Evolutionary conservation across 345 rosid species (phyloP).

Genomic region (Eucalyptus melliodora): DNA sequence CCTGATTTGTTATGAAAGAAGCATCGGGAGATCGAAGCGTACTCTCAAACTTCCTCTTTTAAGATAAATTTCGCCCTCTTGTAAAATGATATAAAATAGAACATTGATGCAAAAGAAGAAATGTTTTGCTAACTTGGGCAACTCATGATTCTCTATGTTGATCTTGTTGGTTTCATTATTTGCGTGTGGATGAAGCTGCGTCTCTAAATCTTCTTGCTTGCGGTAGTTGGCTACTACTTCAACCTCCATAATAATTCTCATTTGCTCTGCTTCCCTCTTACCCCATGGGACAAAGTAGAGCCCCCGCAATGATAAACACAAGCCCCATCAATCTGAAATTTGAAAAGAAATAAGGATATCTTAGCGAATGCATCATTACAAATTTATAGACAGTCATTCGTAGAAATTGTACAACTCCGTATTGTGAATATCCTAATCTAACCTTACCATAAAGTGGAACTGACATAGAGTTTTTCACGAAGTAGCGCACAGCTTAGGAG

Average conservation of each 20-base stretch:
- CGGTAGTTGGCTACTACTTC: background rate
- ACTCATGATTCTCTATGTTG: background rate
- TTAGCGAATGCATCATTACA: background rate
- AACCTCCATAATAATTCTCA: background rate
- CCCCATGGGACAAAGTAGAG: constrained; percentile 79
- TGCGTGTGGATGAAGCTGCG: background rate
- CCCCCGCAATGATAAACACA: constrained; percentile 49
- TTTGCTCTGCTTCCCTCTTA: constrained; percentile 29
- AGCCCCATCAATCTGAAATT: constrained; percentile 42
- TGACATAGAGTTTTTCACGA: constrained; percentile 58
- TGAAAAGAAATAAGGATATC: rapidly evolving
- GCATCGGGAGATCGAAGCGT: background rate
- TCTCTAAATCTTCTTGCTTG: background rate
- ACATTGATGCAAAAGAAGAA: background rate
- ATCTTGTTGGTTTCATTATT: background rate
- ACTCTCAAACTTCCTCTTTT: background rate
- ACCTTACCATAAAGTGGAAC: background rate
- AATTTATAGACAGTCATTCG: background rate
- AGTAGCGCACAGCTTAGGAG: constrained; percentile 70
- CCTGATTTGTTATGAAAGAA: constrained; percentile 12
- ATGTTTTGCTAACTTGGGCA: constrained; percentile 9
- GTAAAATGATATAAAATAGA: background rate
- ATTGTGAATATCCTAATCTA: background rate
- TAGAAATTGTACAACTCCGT: too few relatives aligned
- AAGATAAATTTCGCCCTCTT: background rate